phyloP scores from a whole-genome alignment of 2,329 filamentous ascomycete species.

The Whalleya microplaca region DNA sequence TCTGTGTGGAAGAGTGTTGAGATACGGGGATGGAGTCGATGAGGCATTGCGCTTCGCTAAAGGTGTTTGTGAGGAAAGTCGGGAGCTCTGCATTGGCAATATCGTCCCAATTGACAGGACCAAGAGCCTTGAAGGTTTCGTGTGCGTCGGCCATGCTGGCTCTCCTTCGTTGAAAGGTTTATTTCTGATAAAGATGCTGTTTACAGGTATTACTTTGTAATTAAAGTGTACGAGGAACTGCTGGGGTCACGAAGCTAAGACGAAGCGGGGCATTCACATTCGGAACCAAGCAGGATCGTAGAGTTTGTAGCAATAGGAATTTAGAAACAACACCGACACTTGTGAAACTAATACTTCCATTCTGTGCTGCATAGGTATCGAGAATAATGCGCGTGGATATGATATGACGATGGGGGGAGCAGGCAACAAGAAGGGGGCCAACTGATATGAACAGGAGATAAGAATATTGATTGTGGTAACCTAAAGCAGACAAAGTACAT shows the following conservation, averaged over 20 bases:
- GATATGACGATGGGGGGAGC: background rate
- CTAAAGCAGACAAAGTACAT: too few species aligned
- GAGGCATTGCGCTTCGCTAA: constrained; percentile 70
- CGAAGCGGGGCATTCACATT: background rate
- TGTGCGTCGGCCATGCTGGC: constrained; percentile 40
- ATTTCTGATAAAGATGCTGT: background rate
- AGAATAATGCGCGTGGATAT: background rate
- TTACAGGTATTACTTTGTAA: constrained; percentile 6
- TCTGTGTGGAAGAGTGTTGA: constrained; percentile 46
- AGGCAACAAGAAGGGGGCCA: background rate
- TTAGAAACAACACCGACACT: background rate
- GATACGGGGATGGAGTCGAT: constrained; percentile 73
- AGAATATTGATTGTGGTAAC: too few species aligned
- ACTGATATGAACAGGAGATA: background rate
- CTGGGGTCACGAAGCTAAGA: background rate
- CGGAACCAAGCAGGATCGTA: background rate
- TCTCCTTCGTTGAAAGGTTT: background rate
- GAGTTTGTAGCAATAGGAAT: background rate
- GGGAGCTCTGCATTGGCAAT: constrained; percentile 50
- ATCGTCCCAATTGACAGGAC: constrained; percentile 53
- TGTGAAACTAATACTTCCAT: constrained; percentile 11
- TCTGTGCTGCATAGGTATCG: background rate
- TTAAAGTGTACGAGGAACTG: background rate
- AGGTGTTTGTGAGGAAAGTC: constrained; percentile 60
- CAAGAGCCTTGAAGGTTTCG: constrained; percentile 56